Conservation (phyloP, 768 basidiomycete species). For the Jaapia argillacea region DNA sequence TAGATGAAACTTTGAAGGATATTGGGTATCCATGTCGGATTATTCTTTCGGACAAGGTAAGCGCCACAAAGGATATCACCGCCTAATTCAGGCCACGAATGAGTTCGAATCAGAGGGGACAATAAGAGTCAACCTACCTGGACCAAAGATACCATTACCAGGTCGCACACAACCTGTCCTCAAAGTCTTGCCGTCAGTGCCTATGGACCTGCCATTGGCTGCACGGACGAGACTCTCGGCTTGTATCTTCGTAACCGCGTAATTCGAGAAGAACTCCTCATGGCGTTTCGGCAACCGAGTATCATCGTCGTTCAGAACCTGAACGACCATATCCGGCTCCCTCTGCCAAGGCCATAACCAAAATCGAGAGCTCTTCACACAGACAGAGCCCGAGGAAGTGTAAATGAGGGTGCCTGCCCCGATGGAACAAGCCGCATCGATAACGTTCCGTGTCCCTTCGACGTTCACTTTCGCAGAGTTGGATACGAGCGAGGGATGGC, state of each 20-base stretch:
- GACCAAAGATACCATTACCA: constrained; percentile 68
- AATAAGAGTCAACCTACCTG: too few relatives aligned
- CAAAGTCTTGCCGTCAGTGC: constrained; percentile 31
- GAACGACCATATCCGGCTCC: constrained; percentile 45
- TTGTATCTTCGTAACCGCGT: constrained; percentile 52
- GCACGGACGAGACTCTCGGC: constrained; percentile 42
- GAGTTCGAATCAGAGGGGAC: too few relatives aligned
- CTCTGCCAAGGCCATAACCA: constrained; percentile 72
- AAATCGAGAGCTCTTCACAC: constrained; percentile 46
- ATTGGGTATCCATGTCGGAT: constrained; percentile 51
- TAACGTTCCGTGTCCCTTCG: constrained; percentile 54
- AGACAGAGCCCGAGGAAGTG: constrained; percentile 66
- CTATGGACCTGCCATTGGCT: constrained; percentile 27
- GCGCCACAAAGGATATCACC: constrained; percentile 62
- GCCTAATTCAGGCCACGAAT: too few relatives aligned
- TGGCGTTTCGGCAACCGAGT: constrained; percentile 38
- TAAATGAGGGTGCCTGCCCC: constrained; percentile 55
- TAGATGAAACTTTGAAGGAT: constrained; percentile 58
- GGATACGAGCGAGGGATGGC: constrained; percentile 35
- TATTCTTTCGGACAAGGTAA: constrained; percentile 48
- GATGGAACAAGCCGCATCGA: constrained; percentile 42
- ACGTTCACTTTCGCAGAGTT: constrained; percentile 58
- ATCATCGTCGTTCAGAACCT: constrained; percentile 57
- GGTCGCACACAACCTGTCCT: constrained; percentile 72
- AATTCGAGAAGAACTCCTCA: constrained; percentile 68